Conservation (phyloP, 2,329 filamentous ascomycete species). For the Aspergillus fijiensis region DNA sequence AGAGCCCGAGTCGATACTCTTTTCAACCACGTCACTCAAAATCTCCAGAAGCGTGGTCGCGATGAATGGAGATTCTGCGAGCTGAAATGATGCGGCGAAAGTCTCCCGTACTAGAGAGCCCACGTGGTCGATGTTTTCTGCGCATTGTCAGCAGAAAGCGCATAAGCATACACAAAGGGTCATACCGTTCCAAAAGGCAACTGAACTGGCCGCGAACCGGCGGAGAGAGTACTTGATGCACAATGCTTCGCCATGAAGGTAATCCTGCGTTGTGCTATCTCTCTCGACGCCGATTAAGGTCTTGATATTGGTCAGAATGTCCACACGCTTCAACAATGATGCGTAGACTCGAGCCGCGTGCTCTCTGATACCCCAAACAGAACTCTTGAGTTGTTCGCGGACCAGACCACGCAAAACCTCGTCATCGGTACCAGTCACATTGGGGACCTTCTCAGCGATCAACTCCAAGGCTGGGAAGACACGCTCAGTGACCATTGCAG, state of each 20-base stretch:
- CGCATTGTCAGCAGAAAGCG: conserved; percentile 9
- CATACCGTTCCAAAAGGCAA: conserved; percentile 38
- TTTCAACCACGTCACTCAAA: conserved; percentile 37
- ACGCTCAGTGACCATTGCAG: conserved; percentile 40
- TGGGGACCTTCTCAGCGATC: conserved; percentile 45
- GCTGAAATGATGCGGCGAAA: conserved; percentile 28
- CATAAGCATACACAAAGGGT: background rate
- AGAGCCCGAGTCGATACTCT: conserved; percentile 28
- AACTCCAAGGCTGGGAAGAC: conserved; percentile 49
- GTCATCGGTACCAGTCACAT: conserved; percentile 33
- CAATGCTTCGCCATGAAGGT: conserved; percentile 43
- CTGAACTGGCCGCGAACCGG: conserved; percentile 33
- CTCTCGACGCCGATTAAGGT: conserved; percentile 24
- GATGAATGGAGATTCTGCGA: conserved; percentile 35
- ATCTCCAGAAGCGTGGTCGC: conserved; percentile 39
- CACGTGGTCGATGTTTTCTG: conserved; percentile 32
- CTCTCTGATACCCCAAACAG: conserved; percentile 48
- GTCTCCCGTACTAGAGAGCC: conserved; percentile 26
- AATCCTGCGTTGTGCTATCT: conserved; percentile 32
- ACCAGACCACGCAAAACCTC: conserved; percentile 34
- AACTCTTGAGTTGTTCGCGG: conserved; percentile 40
- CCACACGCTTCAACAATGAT: conserved; percentile 34
- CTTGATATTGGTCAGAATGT: conserved; percentile 33
- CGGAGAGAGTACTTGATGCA: conserved; percentile 41
- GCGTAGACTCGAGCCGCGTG: conserved; percentile 47